These are phyloP conservation scores for Penicillium psychrofluorescens DNA, from an alignment of 495 filamentous ascomycete species.

Conservation along the genomic window DNA sequence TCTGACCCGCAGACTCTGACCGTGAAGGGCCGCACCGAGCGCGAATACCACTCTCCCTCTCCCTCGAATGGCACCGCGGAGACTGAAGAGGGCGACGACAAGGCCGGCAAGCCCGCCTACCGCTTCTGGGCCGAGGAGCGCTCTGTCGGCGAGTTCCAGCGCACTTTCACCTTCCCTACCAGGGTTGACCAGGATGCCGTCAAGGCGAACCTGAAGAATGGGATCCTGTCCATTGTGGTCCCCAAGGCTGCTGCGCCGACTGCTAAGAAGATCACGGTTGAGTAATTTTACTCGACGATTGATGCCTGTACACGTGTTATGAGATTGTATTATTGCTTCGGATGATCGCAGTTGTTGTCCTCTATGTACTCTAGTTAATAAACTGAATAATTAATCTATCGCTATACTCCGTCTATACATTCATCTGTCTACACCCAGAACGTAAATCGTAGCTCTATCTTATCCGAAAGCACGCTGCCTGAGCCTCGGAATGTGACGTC, in stretches of 20 bases:
- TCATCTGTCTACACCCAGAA: no score
- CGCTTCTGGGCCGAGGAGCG: slow-evolving; percentile 85
- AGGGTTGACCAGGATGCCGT: slow-evolving; percentile 74
- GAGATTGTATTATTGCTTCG: not conserved
- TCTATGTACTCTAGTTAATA: no score
- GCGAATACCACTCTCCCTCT: slow-evolving; percentile 38
- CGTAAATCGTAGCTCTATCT: not conserved
- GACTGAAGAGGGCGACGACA: slow-evolving; percentile 15
- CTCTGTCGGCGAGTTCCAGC: slow-evolving; percentile 72
- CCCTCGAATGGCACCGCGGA: slow-evolving; percentile 32
- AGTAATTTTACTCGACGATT: slow-evolving; percentile 31
- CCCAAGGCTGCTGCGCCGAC: slow-evolving; percentile 62
- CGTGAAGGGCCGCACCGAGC: slow-evolving; percentile 58
- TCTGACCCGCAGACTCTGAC: slow-evolving; percentile 70
- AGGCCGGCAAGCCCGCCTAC: slow-evolving; percentile 17
- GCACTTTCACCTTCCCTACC: slow-evolving; percentile 72
- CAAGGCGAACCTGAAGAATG: slow-evolving; percentile 70
- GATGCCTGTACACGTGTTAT: not conserved
- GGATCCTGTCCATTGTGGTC: slow-evolving; percentile 68
- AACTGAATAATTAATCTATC: no score
- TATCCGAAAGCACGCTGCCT: slow-evolving; percentile 6
- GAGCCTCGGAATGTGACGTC: slow-evolving; percentile 11
- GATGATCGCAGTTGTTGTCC: no score
- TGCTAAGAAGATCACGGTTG: slow-evolving; percentile 52
- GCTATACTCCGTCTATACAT: no score